A percentile compares a stretch with the other conserved stretches of the same genome.
Evolutionary conservation across 2,329 filamentous ascomycete species (phyloP).

Genomic region (Gremmenia infestans): DNA sequence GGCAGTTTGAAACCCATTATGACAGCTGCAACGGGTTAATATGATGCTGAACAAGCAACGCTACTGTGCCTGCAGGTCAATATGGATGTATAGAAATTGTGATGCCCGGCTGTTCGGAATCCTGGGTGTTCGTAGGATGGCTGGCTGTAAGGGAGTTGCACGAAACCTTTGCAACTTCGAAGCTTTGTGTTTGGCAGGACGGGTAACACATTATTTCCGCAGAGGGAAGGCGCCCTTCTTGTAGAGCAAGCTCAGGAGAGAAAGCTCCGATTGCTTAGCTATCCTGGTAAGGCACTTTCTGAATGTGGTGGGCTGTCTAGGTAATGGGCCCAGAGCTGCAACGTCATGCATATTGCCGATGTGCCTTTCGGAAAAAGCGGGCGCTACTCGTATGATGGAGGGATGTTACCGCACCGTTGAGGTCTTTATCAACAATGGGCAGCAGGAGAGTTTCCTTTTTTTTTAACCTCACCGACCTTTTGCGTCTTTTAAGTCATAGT

Average conservation of each 20-base stretch:
- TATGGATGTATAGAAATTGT: background rate
- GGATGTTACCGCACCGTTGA: no score
- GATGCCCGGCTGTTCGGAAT: background rate
- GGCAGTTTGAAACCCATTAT: constrained; percentile 25
- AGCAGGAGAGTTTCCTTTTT: no score
- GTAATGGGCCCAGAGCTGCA: background rate
- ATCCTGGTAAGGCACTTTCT: background rate
- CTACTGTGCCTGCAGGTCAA: background rate
- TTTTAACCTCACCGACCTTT: no score
- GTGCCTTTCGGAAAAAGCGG: background rate
- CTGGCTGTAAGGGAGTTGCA: background rate
- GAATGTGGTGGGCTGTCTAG: background rate
- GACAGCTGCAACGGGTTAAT: constrained; percentile 1
- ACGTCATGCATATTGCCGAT: constrained; percentile 8
- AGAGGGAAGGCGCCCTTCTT: background rate
- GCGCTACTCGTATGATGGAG: background rate
- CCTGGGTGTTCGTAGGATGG: background rate
- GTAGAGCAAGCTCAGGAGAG: background rate
- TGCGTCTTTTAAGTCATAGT: no score
- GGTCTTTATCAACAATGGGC: no score
- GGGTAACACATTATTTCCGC: background rate
- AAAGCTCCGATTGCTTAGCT: background rate
- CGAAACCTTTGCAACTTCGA: background rate
- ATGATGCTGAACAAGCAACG: background rate
- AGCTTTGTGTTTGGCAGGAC: background rate